These are phyloP conservation scores for Zoysia pacifica DNA, from an alignment of 176 grass and related monocot species.

Conservation along the genomic window DNA sequence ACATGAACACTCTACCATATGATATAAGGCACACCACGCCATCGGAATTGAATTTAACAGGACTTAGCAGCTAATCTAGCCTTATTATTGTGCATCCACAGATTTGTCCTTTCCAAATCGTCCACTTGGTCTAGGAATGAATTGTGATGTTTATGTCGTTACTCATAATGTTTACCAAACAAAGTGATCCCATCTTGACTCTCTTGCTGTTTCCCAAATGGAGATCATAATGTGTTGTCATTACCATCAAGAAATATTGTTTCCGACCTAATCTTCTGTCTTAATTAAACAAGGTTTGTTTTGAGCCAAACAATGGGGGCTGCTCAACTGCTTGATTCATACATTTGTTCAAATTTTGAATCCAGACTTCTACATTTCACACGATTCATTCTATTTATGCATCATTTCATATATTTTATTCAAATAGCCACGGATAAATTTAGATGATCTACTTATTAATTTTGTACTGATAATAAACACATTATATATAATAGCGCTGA, in stretches of 20 bases:
- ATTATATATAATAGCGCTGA: too few species aligned
- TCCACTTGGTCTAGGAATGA: background rate
- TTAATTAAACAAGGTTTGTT: conserved; percentile 12
- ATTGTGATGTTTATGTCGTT: conserved; percentile 2
- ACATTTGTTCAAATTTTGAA: conserved; percentile 27
- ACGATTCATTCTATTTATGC: background rate
- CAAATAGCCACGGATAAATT: too few species aligned
- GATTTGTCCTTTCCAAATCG: conserved; percentile 37
- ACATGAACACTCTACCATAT: background rate
- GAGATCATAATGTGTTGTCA: conserved; percentile 34
- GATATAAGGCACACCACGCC: conserved; percentile 28
- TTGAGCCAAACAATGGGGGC: background rate
- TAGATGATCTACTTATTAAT: too few species aligned
- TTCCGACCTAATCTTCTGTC: background rate
- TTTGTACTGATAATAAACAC: too few species aligned
- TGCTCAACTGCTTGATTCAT: conserved; percentile 30
- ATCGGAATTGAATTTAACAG: conserved; percentile 27
- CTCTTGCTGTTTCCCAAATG: conserved; percentile 26
- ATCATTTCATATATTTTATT: background rate
- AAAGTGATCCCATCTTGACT: conserved; percentile 42
- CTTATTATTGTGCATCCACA: conserved; percentile 31
- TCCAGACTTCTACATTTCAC: conserved; percentile 14
- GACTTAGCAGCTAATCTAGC: conserved; percentile 41
- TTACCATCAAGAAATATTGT: conserved; percentile 31
- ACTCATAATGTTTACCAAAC: conserved; percentile 36